Base-by-base conservation (phyloP, 768 basidiomycete genomes). In the Rhizopogon salebrosus region DNA sequence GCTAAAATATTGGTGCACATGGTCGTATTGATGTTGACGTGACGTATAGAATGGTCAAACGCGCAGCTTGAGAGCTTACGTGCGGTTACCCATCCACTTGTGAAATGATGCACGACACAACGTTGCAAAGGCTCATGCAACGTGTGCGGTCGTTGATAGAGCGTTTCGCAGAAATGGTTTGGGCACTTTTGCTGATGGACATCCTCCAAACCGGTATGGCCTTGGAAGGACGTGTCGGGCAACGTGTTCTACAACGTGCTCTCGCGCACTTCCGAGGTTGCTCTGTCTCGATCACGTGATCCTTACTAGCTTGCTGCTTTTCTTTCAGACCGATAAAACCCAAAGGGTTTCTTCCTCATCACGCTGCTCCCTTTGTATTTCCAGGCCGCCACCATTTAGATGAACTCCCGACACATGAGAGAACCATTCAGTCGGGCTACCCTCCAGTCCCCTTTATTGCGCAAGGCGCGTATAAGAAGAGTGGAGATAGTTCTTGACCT, bases 261-360 rank as follows among this genome's bases (percentile, higher is more conserved):
- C 31, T 52, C 59, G 66, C 62, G 31, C 52, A 23, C 48, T 54
- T 31, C 64, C 60, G 57, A 42, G 27, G 53, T 60, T 68, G 57
- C 57, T 64, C 34, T 68, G 57, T 69, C 37, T 51, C 41, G 11
- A 41, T 56, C 62, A 64, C 61, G 62, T 63, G 62, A 37, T 10
- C 16, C 9, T 16, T 37, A n/a, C 35, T 1, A 6, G 20, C 45
- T 46, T 18, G 40, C 41, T 24, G 11, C 31, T 34, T 37, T 50
- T 51, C 50, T 51, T 35, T 31, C 40, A 35, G 22, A 4, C 41
- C 37, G 20, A 27, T 18, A 13, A 22, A 31, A 31, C 22, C 31
- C 42, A 24, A 52, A 26, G 51, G 24, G 36, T 24, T 40, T 37
- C 11, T 27, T 13, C 36, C 53, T 42, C 29, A 11, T 18, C 13